Conservation (phyloP, 129 eudicot species). For the Artemisia tridentata region DNA sequence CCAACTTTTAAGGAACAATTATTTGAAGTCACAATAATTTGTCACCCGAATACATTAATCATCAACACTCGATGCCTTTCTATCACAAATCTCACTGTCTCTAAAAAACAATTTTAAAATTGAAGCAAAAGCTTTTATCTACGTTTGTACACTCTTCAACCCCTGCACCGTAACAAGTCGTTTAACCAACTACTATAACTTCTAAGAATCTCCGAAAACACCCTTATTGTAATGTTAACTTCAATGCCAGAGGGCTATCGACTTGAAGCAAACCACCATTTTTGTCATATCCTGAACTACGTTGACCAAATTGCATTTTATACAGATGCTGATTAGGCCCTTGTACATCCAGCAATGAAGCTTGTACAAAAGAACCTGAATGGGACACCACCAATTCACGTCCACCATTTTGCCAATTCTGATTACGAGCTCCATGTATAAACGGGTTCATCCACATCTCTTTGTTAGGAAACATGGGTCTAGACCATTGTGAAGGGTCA, state of each 20-base stretch:
- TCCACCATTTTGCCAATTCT: too few relatives aligned
- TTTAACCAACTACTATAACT: constrained; percentile 18
- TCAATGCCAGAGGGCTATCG: constrained; percentile 24
- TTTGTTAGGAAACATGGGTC: constrained; percentile 30
- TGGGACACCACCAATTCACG: too few relatives aligned
- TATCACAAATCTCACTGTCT: constrained; percentile 13
- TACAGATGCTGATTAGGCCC: constrained; percentile 25
- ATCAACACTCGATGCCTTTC: constrained; percentile 2
- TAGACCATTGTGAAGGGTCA: constrained; percentile 39
- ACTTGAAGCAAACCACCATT: constrained; percentile 24
- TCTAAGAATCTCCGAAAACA: constrained; percentile 7
- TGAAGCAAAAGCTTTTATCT: constrained; percentile 18
- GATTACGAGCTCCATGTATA: background rate
- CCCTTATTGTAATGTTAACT: constrained; percentile 21
- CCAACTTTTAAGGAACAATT: too few relatives aligned
- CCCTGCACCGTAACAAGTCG: background rate
- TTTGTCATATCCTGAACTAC: constrained; percentile 15
- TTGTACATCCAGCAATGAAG: constrained; percentile 15
- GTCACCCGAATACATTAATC: constrained; percentile 19
- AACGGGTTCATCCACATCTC: constrained; percentile 30
- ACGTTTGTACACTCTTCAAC: constrained; percentile 26
- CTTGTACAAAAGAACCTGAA: constrained; percentile 15
- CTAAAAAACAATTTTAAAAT: background rate
- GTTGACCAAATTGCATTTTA: constrained; percentile 1
- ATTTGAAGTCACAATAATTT: too few relatives aligned